Conservation (phyloP, 2,329 filamentous ascomycete species). For the Cladorrhinum sp. region DNA sequence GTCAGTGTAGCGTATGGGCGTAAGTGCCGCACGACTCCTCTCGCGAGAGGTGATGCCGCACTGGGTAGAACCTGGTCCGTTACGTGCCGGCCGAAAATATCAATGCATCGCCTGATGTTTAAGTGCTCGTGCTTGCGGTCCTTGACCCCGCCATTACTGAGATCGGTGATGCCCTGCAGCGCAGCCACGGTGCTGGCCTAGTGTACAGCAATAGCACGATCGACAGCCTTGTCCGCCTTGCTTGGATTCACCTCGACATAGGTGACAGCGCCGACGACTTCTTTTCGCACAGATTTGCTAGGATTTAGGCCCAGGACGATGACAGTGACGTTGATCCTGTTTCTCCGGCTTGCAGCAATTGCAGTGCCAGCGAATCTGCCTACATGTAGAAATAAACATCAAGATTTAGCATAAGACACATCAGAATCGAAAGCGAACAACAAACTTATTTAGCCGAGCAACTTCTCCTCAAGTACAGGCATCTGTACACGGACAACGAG, state of each 20-base stretch:
- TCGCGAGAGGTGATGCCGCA: conserved; percentile 55
- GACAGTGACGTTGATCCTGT: too few species aligned
- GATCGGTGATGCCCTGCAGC: conserved; percentile 71
- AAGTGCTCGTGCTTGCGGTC: conserved; percentile 76
- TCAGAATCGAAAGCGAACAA: too few species aligned
- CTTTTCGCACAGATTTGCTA: conserved; percentile 69
- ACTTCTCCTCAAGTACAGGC: too few species aligned
- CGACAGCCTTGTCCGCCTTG: conserved; percentile 67
- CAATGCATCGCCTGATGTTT: conserved; percentile 80
- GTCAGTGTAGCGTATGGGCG: too few species aligned
- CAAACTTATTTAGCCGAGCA: too few species aligned
- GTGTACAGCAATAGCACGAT: conserved; percentile 61
- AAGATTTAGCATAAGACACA: too few species aligned
- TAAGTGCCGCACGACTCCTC: conserved; percentile 42
- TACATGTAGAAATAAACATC: too few species aligned
- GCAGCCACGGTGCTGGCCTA: conserved; percentile 72
- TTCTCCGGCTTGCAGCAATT: too few species aligned
- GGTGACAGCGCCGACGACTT: conserved; percentile 55
- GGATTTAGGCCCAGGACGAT: conserved; percentile 79
- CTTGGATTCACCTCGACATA: conserved; percentile 66
- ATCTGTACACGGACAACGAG: too few species aligned
- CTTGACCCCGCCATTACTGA: conserved; percentile 74
- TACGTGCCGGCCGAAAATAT: conserved; percentile 85
- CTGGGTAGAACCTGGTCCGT: conserved; percentile 65
- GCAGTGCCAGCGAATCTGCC: too few species aligned